phyloP scores from a whole-genome alignment of 2,329 filamentous ascomycete species.

The Lachnellula hyalina region DNA sequence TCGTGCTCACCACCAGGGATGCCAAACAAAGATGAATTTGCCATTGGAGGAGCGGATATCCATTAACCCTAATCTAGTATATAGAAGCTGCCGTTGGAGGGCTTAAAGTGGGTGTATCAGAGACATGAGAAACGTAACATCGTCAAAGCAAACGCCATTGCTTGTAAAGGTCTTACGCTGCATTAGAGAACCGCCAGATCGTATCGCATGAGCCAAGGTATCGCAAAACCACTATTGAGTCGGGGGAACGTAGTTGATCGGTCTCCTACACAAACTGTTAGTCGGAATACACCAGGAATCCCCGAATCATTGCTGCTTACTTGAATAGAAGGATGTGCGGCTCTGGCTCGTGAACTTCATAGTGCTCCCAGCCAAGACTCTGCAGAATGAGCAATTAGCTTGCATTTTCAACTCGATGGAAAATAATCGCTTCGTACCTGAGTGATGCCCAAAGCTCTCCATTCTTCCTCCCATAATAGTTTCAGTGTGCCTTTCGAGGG shows the following conservation, averaged over 20 bases:
- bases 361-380: conserved; percentile 99
- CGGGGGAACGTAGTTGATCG: conserved; percentile 23
- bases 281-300: not conserved
- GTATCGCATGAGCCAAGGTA: conserved; percentile 14
- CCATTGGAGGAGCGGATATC: conserved; percentile 19
- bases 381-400: conserved; percentile 35
- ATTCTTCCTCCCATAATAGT: conserved; percentile 96
- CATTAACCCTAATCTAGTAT: conserved; percentile 29
- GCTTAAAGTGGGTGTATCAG: conserved; percentile 24
- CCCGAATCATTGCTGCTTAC: conserved; percentile 47
- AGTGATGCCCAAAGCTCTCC: conserved; percentile 94
- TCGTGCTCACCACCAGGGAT: not conserved
- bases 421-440: conserved; percentile 56
- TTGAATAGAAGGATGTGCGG: conserved; percentile 98
- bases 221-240: conserved; percentile 19
- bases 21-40: conserved; percentile 2
- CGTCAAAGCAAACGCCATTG: conserved; percentile 27
- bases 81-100: conserved; percentile 23
- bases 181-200: conserved; percentile 22
- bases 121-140: conserved; percentile 31
- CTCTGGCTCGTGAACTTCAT: conserved; percentile 97
- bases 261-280: conserved; percentile 25
- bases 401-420: not conserved
- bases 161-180: conserved; percentile 23
- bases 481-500: conserved; percentile 85